Conservation (phyloP, 2,329 filamentous ascomycete genomes). For the Epichloe typhina region DNA sequence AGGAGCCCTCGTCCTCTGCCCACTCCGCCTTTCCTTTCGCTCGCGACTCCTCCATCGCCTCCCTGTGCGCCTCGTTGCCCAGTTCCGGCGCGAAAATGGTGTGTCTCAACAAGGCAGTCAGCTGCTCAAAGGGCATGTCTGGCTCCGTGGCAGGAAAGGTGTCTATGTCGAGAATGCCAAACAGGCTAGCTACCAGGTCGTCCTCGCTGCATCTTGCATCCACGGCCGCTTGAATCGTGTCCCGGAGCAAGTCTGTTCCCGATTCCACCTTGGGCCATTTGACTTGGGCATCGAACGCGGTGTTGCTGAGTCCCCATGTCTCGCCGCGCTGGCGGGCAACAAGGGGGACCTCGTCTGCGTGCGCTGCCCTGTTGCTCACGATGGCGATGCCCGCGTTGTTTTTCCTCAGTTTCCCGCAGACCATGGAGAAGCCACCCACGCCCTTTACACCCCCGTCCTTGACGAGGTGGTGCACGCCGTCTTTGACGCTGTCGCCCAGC, state of each 20-base stretch:
- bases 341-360: constrained; percentile 41
- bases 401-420: constrained; percentile 46
- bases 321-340: constrained; percentile 37
- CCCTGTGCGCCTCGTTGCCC: constrained; percentile 32
- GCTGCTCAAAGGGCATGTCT: constrained; percentile 36
- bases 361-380: constrained; percentile 46
- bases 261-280: constrained; percentile 49
- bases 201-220: constrained; percentile 27
- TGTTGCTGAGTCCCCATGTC: constrained; percentile 50
- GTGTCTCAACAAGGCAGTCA: constrained; percentile 39
- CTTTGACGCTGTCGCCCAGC: constrained; percentile 28
- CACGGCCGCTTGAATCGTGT: constrained; percentile 28
- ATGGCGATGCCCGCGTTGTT: constrained; percentile 42
- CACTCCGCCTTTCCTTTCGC: constrained; percentile 24
- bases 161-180: constrained; percentile 41
- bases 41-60: constrained; percentile 30
- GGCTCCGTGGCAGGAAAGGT: constrained; percentile 33
- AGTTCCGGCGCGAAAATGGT: constrained; percentile 50
- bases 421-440: constrained; percentile 52
- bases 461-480: constrained; percentile 40
- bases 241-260: constrained; percentile 34
- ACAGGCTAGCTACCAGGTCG: constrained; percentile 36
- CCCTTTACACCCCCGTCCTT: constrained; percentile 40
- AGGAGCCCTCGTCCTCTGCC: constrained; percentile 22
- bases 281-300: constrained; percentile 37